Percentiles rank a stretch among this genome's conserved stretches.
These are phyloP conservation scores for Auriscalpium vulgare DNA, from an alignment of 768 basidiomycete genomes.

Conservation along the genomic window DNA sequence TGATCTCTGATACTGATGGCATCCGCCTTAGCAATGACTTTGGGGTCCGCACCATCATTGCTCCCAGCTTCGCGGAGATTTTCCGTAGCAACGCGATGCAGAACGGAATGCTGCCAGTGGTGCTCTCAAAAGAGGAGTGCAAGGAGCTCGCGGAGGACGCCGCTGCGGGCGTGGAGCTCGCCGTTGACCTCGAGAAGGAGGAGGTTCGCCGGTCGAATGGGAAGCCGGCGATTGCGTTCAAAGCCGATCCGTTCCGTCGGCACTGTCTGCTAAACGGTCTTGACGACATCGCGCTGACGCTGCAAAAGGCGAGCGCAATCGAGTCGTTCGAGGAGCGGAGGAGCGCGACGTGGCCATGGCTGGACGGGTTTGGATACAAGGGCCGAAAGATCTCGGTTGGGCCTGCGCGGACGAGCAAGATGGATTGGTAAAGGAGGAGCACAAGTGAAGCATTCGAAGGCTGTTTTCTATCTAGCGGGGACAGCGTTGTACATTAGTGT, in stretches of 20 bases:
- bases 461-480: too few relatives aligned
- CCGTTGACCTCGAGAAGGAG: slow-evolving; percentile 53
- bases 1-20: not conserved
- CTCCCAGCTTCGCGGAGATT: slow-evolving; percentile 57
- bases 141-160: slow-evolving; percentile 45
- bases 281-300: slow-evolving; percentile 93
- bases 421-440: slow-evolving; percentile 55
- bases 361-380: slow-evolving; percentile 91
- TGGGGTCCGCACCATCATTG: slow-evolving; percentile 55
- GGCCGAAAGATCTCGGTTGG: slow-evolving; percentile 63
- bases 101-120: slow-evolving; percentile 56
- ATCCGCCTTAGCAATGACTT: slow-evolving; percentile 39
- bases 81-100: slow-evolving; percentile 57
- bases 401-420: slow-evolving; percentile 32
- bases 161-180: slow-evolving; percentile 40
- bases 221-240: slow-evolving; percentile 65
- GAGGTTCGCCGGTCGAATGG: slow-evolving; percentile 57
- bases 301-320: slow-evolving; percentile 73
- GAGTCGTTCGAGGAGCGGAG: slow-evolving; percentile 71
- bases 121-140: slow-evolving; percentile 41
- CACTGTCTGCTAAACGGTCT: slow-evolving; percentile 93
- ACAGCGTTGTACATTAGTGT: not conserved
- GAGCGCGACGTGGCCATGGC: slow-evolving; percentile 84
- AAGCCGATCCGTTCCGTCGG: slow-evolving; percentile 82
- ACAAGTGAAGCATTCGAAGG: not conserved